A percentile compares a stretch with the other conserved stretches of the same genome.
phyloP scores from a whole-genome alignment of 2,329 filamentous ascomycete species.

The Monilinia aucupariae region DNA sequence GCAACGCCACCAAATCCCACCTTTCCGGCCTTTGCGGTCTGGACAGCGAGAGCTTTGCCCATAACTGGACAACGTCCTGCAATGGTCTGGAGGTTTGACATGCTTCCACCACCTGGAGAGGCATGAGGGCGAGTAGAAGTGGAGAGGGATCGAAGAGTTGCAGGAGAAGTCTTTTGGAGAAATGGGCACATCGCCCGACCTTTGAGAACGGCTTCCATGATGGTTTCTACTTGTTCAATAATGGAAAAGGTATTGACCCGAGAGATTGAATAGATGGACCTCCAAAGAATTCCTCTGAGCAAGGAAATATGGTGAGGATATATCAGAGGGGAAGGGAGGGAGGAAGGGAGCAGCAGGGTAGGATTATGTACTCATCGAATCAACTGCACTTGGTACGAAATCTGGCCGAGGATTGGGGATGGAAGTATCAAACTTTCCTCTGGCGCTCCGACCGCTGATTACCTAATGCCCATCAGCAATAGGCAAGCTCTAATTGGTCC shows the following conservation, averaged over 20 bases:
- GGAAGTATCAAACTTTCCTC: not conserved
- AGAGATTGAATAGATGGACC: not conserved
- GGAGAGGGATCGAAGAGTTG: constrained; percentile 83
- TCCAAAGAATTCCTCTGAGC: not conserved
- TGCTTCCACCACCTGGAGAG: constrained; percentile 80
- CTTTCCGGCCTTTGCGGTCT: constrained; percentile 55
- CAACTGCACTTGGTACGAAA: not conserved
- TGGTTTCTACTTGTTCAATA: constrained; percentile 3
- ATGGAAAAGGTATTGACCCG: not conserved
- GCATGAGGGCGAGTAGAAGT: constrained; percentile 51
- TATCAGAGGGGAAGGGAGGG: not conserved
- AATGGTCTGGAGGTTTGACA: constrained; percentile 93
- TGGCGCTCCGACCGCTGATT: not conserved
- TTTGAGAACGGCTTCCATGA: constrained; percentile 17
- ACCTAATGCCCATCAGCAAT: too few relatives aligned
- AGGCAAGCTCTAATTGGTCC: not conserved
- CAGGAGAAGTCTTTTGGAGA: constrained; percentile 87
- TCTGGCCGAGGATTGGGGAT: not conserved
- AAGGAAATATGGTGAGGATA: not conserved
- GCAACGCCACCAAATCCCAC: constrained; percentile 39
- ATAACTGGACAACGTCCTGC: constrained; percentile 96
- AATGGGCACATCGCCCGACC: constrained; percentile 78
- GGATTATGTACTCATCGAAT: not conserved
- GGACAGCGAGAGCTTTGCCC: constrained; percentile 93
- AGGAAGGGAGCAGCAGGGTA: not conserved